Evolutionary conservation across 2,329 filamentous ascomycete genomes (phyloP), one percentile per base, ranked within the genome.

Genomic region (Cryphonectria parasitica): DNA sequence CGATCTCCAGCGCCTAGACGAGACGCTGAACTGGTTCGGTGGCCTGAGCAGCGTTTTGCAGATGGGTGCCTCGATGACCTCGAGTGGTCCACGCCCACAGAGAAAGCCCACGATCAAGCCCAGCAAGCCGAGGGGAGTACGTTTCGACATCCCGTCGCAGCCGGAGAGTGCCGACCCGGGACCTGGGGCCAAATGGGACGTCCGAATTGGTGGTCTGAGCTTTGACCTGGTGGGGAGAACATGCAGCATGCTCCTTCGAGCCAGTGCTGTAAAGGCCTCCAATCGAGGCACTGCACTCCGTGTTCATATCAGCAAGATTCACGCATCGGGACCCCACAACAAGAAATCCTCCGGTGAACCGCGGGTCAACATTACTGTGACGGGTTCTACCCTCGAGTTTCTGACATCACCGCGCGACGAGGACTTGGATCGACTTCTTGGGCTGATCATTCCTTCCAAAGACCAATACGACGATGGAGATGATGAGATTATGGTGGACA

Each of bases 401-500:
- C 81, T 94, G 1, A 86, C 87, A 72, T 82, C 87, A 0, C 95
- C 96, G 0, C 91, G 91, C 72, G 91, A 97, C 74, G 83, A 86
- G 25, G 96, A 99, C 78, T 84, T 99, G 0, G 92, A 95, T 76
- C 89, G 91, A 45, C 85, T 99, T 1, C 83, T 99, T 0, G 91
- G 92, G 67, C 86, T 99, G 66, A 92, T 99, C 69, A 97, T 92
- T 8, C 97, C 96, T 0, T 97, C 95, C 0, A 96, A 94, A 74
- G 90, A 96, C 79, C 94, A 95, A 73, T 98, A 96, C 75, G 87
- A 90, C 74, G 91, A 95, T 72, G 89, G 90, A 63, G 92, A 97
- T 72, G 94, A 98, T 75, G 95, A 98, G 76, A 97, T 99, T 72
- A 90, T 99, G 85, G 88, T 99, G 31, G 95, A 98, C 75, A 98